Evolutionary conservation across 1,284 basidiomycete species (phyloP), one percentile per base, ranked within the genome.

Genomic region (Tilletia caries): DNA sequence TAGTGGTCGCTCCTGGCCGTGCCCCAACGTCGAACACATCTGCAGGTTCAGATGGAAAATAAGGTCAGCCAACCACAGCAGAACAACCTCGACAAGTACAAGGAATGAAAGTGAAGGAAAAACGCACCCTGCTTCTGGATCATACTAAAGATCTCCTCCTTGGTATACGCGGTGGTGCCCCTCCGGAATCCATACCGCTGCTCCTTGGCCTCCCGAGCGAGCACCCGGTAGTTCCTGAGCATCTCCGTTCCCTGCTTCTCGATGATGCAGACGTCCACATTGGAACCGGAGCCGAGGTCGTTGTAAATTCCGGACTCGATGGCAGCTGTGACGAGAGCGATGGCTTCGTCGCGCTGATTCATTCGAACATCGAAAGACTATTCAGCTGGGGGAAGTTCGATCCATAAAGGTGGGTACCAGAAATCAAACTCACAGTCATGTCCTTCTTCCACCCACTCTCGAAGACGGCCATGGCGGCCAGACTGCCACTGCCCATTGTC

Each of bases 391-490:
- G 27, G 8, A 25, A 6, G 25, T 46, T 3, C 67, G 67, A n/a
- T 48, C 29, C 18, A 25, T 27, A 8, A 48, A 13, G 64, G 65
- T 44, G 23, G 68, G 68, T 12, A 68, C 15, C 3, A 67, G 66
- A 33, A 33, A 52, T 4, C 10, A 32, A 5, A 69, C 75, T 64
- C 70, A 76, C 76, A 78, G 89, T 87, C 89, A 98, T 89, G 82
- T 92, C 86, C 50, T 92, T 87, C 79, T 87, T 88, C 94, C 94
- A 99, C 15, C 87, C 84, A 67, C 88, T 89, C 84, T 99, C 96
- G 78, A 99, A 98, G 15, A 98, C 91, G 18, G 95, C 93, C 96
- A 99, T 99, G 29, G 95, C 96, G 1, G 96, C 96, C 65, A 98
- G 87, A 78, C 89, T 91, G 72, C 96, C 96, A 3, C 92, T 94